A percentile compares a stretch with the other conserved stretches of the same genome.
These are phyloP conservation scores for Liriodendron chinense DNA, from an alignment of 164 flowering plant genomes.

Conservation along the genomic window DNA sequence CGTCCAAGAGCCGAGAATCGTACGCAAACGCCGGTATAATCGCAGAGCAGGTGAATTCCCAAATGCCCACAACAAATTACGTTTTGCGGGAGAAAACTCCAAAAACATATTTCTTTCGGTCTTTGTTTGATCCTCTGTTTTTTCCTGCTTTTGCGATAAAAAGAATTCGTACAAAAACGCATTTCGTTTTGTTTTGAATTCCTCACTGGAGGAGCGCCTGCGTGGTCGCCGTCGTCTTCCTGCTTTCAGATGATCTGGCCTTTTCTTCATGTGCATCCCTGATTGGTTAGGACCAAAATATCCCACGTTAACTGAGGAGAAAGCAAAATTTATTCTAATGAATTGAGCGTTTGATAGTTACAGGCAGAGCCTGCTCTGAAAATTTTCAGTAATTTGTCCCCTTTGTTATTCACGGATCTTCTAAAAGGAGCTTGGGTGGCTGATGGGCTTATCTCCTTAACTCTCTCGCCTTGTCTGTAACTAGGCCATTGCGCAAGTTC, in stretches of 20 bases:
- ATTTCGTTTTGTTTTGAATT: too few relatives aligned
- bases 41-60: slow-evolving; percentile 76
- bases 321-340: not conserved
- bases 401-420: too few relatives aligned
- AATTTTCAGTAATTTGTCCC: too few relatives aligned
- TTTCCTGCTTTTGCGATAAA: not conserved
- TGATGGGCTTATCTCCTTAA: not conserved
- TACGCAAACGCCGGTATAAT: slow-evolving; percentile 87
- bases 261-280: too few relatives aligned
- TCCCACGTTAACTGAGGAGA: not conserved
- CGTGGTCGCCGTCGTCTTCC: not conserved
- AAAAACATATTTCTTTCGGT: not conserved
- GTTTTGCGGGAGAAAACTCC: too few relatives aligned
- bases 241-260: not conserved
- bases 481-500: slow-evolving; percentile 93
- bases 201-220: not conserved
- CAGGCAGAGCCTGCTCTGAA: not conserved
- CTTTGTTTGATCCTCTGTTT: not conserved
- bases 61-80: not conserved
- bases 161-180: not conserved
- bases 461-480: not conserved
- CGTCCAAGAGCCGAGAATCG: slow-evolving; percentile 91
- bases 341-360: not conserved
- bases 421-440: not conserved
- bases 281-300: not conserved